Base-by-base conservation (phyloP, 2,329 filamentous ascomycete genomes). In the Fusarium succisae region DNA sequence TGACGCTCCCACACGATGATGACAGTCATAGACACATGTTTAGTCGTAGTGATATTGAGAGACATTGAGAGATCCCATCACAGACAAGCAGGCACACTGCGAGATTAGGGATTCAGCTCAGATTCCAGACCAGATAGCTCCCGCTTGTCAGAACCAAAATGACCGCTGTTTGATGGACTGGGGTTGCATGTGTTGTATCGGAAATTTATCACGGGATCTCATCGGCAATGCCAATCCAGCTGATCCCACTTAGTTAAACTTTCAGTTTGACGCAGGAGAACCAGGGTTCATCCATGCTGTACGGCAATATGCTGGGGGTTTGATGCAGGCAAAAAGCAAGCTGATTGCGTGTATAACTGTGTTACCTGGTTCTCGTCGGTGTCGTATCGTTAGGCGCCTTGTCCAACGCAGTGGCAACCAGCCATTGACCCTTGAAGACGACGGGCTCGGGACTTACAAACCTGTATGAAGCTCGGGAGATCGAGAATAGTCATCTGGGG, bases 151-250 rank as follows among this genome's bases (percentile, higher is more conserved):
- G 32, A 30, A 60, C 9, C 18, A 43, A 47, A 51, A 44, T 43
- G 70, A 71, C 61, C 54, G 37, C 56, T 44, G 18, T 63, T 44
- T 74, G 37, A 51, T 61, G 45, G 66, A 54, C 71, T 28, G 35
- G 71, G 67, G 55, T 74, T 72, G 62, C 71, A 58, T 68, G 66
- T 54, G 24, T 39, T 44, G 6, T 28, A 53, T 72, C 71, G 71
- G 71, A 63, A 48, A 24, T 63, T 69, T 63, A 58, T 67, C 63
- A 71, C 41, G 45, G 45, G 61, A 30, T 55, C 32, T 22, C 7
- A 38, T 54, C 35, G 37, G 51, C 41, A 54, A 30, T 39, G 53
- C 32, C 37, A 71, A 57, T 57, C 53, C 63, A 62, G 63, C 50
- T 74, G 69, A 74, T 73, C 63, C 20, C 26, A 14, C 18, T 41